These are phyloP conservation scores for Botrytis medusae DNA, from an alignment of 2,329 filamentous ascomycete species.

Conservation along the genomic window DNA sequence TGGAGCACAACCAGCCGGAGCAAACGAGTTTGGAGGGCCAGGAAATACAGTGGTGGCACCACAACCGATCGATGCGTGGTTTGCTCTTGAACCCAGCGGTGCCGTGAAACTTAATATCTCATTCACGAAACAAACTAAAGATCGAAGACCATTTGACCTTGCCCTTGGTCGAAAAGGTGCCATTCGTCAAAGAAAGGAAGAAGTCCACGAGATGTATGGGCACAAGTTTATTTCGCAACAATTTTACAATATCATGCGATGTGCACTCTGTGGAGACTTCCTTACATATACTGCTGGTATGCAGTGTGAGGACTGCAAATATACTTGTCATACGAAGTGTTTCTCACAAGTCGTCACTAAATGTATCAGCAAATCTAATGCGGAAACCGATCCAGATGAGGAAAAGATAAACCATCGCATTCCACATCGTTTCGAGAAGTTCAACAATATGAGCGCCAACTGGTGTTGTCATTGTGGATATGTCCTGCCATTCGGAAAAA, in stretches of 20 bases:
- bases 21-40: conserved; percentile 34
- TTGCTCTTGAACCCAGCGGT: conserved; percentile 91
- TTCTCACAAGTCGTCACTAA: conserved; percentile 97
- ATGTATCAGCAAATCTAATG: conserved; percentile 99
- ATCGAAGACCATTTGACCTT: conserved; percentile 78
- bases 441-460: conserved; percentile 95
- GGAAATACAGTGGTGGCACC: conserved; percentile 42
- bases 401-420: conserved; percentile 99
- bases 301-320: conserved; percentile 99
- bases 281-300: conserved; percentile 98
- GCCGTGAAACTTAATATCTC: conserved; percentile 88
- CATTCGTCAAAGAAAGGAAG: conserved; percentile 95
- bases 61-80: conserved; percentile 85
- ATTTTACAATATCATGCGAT: conserved; percentile 99
- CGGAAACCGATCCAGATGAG: conserved; percentile 96
- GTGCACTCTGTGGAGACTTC: conserved; percentile 94
- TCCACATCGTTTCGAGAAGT: conserved; percentile 94
- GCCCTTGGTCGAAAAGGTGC: conserved; percentile 94
- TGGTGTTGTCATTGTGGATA: conserved; percentile 99
- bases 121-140: conserved; percentile 88
- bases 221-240: conserved; percentile 99
- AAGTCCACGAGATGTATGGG: conserved; percentile 97
- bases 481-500: conserved; percentile 89
- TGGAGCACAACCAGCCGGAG: conserved; percentile 23
- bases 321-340: conserved; percentile 97